phyloP scores from a whole-genome alignment of 768 basidiomycete genomes.

The Amylocystis lapponica region DNA sequence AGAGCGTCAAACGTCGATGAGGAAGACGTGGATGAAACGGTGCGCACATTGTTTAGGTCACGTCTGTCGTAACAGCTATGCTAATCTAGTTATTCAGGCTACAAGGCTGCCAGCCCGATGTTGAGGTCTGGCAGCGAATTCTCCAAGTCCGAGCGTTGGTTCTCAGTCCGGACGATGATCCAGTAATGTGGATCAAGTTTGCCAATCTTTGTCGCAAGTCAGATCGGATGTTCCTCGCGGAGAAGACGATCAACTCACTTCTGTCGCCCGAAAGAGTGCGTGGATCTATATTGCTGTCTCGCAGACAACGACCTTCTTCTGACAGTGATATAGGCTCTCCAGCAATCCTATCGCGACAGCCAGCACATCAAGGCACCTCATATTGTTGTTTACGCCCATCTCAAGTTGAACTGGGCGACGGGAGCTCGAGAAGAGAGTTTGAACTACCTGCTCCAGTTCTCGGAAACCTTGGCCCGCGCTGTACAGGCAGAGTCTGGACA shows the following conservation, averaged over 20 bases:
- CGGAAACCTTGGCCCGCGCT: conserved; percentile 68
- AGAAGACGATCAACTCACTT: conserved; percentile 93
- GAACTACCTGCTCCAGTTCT: conserved; percentile 78
- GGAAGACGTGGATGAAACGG: conserved; percentile 98
- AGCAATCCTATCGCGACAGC: conserved; percentile 46
- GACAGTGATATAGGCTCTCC: conserved; percentile 22
- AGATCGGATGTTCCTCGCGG: conserved; percentile 90
- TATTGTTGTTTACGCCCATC: conserved; percentile 91
- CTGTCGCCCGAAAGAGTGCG: conserved; percentile 67
- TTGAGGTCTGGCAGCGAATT: conserved; percentile 98
- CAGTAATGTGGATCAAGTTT: conserved; percentile 98
- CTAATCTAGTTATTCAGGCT: conserved; percentile 43
- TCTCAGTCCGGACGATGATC: conserved; percentile 88
- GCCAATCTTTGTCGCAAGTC: conserved; percentile 95
- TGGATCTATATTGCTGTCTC: conserved; percentile 1
- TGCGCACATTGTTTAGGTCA: conserved; percentile 26
- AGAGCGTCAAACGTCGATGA: conserved; percentile 84
- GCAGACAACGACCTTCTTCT: conserved; percentile 6
- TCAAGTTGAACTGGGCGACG: conserved; percentile 94
- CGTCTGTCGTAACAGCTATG: background rate
- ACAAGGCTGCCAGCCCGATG: conserved; percentile 95
- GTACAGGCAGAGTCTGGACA: conserved; percentile 27
- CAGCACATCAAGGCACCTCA: conserved; percentile 75
- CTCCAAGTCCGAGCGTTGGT: conserved; percentile 94
- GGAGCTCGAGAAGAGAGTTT: conserved; percentile 75